Evolutionary conservation across 306 rosid species (phyloP).

Genomic region (Canavalia ensiformis): DNA sequence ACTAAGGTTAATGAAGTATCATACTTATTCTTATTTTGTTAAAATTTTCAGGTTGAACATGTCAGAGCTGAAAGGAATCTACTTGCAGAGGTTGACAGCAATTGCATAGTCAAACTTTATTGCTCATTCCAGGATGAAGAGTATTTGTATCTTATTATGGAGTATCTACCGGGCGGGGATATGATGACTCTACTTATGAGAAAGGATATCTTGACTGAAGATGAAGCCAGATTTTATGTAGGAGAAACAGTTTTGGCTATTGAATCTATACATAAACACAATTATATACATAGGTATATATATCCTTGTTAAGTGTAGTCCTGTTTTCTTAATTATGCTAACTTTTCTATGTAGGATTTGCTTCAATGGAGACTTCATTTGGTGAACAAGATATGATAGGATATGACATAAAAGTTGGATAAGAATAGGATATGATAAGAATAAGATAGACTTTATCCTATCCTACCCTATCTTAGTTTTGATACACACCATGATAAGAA

Average conservation of each 20-base stretch:
- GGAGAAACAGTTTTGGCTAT: conserved; percentile 92
- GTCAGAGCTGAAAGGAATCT: conserved; percentile 98
- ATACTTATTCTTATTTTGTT: conserved; percentile 40
- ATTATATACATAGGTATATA: conserved; percentile 88
- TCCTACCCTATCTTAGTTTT: too few relatives aligned
- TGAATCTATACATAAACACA: conserved; percentile 95
- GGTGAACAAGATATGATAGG: too few relatives aligned
- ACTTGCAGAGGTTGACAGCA: conserved; percentile 99
- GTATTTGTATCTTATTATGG: conserved; percentile 94
- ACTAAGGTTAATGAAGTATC: conserved; percentile 35
- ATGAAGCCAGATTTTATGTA: conserved; percentile 94
- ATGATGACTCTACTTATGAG: conserved; percentile 99
- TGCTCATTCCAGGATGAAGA: conserved; percentile 97
- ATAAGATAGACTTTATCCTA: too few relatives aligned
- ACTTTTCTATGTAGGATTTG: conserved; percentile 27
- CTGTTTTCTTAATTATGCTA: conserved; percentile 19
- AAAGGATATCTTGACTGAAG: conserved; percentile 93
- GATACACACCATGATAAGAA: too few relatives aligned
- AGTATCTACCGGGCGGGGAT: conserved; percentile 98
- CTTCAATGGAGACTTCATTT: conserved; percentile 15
- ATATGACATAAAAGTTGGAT: too few relatives aligned
- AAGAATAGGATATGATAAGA: too few relatives aligned
- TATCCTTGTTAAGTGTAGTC: conserved; percentile 15
- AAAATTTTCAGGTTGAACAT: conserved; percentile 81
- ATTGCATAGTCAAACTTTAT: conserved; percentile 94